These are phyloP conservation scores for Cryptococcus jaspeensis DNA, from an alignment of 1,284 basidiomycete species.

Conservation along the genomic window DNA sequence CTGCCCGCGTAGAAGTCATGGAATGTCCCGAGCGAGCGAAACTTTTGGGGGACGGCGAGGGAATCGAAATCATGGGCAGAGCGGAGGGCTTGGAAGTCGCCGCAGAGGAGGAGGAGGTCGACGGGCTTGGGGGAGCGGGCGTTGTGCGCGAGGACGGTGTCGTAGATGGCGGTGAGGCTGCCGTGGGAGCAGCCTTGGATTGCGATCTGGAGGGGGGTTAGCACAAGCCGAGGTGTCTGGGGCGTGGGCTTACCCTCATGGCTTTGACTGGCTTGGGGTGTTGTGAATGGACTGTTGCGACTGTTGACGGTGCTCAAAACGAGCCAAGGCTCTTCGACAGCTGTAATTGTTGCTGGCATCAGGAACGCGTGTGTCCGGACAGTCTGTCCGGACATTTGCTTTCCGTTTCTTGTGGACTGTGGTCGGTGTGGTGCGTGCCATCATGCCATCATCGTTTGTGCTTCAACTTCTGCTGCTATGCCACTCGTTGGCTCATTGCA, in stretches of 20 bases:
- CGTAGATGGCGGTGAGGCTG: constrained; percentile 80
- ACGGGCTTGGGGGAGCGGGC: constrained; percentile 63
- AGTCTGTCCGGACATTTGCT: no score
- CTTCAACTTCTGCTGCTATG: no score
- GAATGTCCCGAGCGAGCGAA: constrained; percentile 78
- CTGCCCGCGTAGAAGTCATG: constrained; percentile 87
- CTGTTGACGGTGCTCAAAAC: no score
- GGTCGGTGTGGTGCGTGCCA: no score
- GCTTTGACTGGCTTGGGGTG: not conserved
- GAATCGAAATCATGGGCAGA: constrained; percentile 82
- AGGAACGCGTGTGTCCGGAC: no score
- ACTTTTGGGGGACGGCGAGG: constrained; percentile 90
- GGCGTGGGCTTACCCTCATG: not conserved
- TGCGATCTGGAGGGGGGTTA: constrained; percentile 62
- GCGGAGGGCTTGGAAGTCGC: constrained; percentile 93
- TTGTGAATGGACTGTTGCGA: no score
- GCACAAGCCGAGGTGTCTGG: not conserved
- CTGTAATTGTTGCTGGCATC: no score
- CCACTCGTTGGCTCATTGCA: no score
- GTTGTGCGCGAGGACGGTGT: constrained; percentile 68
- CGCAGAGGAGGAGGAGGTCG: constrained; percentile 79
- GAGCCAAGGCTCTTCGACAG: no score
- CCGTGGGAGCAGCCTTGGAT: constrained; percentile 97
- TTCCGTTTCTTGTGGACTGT: no score
- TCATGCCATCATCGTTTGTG: no score